Percentiles rank a stretch among this genome's conserved stretches.
These are phyloP conservation scores for Suillus bovinus DNA, from an alignment of 768 basidiomycete species.

Conservation along the genomic window DNA sequence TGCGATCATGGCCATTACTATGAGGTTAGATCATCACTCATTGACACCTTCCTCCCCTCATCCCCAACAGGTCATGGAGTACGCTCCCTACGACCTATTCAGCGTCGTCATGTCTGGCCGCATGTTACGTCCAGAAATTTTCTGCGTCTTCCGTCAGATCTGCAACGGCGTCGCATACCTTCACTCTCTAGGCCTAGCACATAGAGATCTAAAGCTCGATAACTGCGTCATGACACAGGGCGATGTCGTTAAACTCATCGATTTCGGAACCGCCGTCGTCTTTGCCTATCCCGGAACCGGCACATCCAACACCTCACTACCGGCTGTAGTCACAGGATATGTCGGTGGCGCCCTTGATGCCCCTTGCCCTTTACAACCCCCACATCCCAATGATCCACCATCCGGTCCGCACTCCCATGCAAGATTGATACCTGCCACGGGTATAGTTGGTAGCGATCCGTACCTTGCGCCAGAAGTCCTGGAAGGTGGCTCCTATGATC, in stretches of 20 bases:
- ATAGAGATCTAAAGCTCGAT: conserved; percentile 98
- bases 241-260: conserved; percentile 97
- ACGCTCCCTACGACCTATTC: conserved; percentile 97
- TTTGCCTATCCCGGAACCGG: conserved; percentile 97
- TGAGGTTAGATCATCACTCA: conserved; percentile 60
- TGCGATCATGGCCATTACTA: conserved; percentile 98
- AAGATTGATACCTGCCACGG: conserved; percentile 63
- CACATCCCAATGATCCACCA: conserved; percentile 15
- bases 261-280: conserved; percentile 99
- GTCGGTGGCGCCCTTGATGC: conserved; percentile 3
- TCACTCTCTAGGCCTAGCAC: conserved; percentile 95
- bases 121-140: conserved; percentile 97
- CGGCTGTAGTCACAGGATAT: conserved; percentile 21
- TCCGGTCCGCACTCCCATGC: conserved; percentile 42
- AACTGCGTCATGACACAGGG: conserved; percentile 98
- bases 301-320: conserved; percentile 17
- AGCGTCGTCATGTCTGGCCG: conserved; percentile 99
- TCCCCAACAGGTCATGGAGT: conserved; percentile 89
- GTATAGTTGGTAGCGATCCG: conserved; percentile 95
- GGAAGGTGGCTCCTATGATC: conserved; percentile 79
- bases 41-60: conserved; percentile 12
- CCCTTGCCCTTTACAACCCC: neutral
- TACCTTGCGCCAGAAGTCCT: conserved; percentile 98
- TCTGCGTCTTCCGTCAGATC: conserved; percentile 99
- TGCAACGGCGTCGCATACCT: conserved; percentile 98